phyloP scores from a whole-genome alignment of 2,329 filamentous ascomycete species.

The Sclerotinia subarctica region DNA sequence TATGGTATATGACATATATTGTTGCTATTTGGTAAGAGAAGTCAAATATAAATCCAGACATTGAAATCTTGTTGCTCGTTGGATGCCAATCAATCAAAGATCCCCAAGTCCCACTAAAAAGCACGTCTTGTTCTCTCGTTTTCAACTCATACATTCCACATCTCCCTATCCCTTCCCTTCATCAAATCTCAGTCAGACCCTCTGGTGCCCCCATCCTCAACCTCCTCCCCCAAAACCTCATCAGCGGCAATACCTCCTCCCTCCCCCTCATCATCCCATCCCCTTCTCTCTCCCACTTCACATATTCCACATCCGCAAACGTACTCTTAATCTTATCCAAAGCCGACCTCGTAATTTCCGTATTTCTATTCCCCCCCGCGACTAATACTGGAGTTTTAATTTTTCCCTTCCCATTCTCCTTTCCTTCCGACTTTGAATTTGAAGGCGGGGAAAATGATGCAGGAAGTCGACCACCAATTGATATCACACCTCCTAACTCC shows the following conservation, averaged over 20 bases:
- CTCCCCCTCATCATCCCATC: conserved; percentile 80
- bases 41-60: not conserved
- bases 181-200: conserved; percentile 49
- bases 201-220: conserved; percentile 53
- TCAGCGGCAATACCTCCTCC: conserved; percentile 86
- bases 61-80: not conserved
- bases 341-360: conserved; percentile 59
- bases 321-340: conserved; percentile 61
- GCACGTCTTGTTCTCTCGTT: too few species aligned
- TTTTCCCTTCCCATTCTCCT: conserved; percentile 47
- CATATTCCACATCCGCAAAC: conserved; percentile 65
- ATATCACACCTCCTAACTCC: conserved; percentile 57
- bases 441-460: not conserved
- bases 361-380: conserved; percentile 52
- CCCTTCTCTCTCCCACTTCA: conserved; percentile 65
- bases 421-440: not conserved
- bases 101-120: too few species aligned
- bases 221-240: conserved; percentile 74
- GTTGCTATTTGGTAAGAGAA: too few species aligned
- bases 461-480: conserved; percentile 60
- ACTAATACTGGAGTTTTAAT: conserved; percentile 62
- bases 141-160: too few species aligned
- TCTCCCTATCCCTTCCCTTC: not conserved
- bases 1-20: too few species aligned
- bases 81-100: not conserved